Percentiles rank a stretch among this genome's conserved stretches.
phyloP scores from a whole-genome alignment of 164 flowering plant genomes.

The Magnolia changhungtana region DNA sequence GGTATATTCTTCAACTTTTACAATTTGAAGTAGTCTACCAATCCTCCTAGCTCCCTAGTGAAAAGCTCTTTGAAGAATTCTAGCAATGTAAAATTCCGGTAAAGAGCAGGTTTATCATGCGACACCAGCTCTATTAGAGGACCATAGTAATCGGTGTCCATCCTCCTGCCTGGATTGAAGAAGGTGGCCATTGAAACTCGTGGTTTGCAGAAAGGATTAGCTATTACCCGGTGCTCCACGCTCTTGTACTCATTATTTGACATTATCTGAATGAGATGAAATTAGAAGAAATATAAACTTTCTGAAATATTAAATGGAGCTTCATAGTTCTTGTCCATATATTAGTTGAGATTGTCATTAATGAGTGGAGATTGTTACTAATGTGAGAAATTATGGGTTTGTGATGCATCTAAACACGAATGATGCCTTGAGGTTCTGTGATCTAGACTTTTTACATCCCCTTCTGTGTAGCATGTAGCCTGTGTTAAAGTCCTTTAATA shows the following conservation, averaged over 20 bases:
- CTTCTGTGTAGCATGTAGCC: too few relatives aligned
- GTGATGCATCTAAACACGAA: too few relatives aligned
- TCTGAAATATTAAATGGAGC: too few relatives aligned
- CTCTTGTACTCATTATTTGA: constrained; percentile 26
- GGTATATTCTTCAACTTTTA: neutral
- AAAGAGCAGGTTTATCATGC: constrained; percentile 9
- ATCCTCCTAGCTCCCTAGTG: constrained; percentile 8
- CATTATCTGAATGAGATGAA: constrained; percentile 13
- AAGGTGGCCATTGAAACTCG: constrained; percentile 17
- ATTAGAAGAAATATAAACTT: too few relatives aligned
- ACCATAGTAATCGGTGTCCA: constrained; percentile 11
- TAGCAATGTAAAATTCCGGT: constrained; percentile 13
- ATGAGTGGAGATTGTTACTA: too few relatives aligned
- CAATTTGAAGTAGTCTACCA: neutral
- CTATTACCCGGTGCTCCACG: constrained; percentile 26
- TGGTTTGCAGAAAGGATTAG: constrained; percentile 17
- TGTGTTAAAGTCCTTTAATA: too few relatives aligned
- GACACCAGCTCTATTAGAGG: constrained; percentile 24
- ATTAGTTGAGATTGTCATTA: too few relatives aligned
- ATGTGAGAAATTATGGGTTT: too few relatives aligned
- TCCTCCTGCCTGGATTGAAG: constrained; percentile 9
- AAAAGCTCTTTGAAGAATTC: constrained; percentile 9
- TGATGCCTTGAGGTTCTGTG: too few relatives aligned
- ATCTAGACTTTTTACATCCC: too few relatives aligned
- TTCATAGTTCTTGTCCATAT: too few relatives aligned